These are phyloP conservation scores for Crepidotus sp. DNA, from an alignment of 1,284 basidiomycete species.

Conservation along the genomic window DNA sequence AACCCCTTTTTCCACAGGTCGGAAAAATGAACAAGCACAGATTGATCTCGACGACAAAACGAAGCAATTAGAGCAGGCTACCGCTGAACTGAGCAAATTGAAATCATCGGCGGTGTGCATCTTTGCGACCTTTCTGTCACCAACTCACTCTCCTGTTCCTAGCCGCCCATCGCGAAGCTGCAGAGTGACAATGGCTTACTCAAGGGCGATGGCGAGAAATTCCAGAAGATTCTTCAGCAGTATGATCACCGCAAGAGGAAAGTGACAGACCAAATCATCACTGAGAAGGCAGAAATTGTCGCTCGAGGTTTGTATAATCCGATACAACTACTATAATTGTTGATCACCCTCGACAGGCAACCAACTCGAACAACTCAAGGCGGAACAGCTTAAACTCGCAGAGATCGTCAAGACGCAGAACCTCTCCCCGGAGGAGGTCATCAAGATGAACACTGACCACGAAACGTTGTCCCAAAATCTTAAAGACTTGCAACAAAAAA, in stretches of 20 bases:
- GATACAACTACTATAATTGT: background rate
- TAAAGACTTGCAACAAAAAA: slow-evolving; percentile 68
- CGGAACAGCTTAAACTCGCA: slow-evolving; percentile 53
- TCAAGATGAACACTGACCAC: slow-evolving; percentile 79
- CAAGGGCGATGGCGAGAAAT: slow-evolving; percentile 58
- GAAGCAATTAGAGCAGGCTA: slow-evolving; percentile 35
- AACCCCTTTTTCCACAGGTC: slow-evolving; percentile 35
- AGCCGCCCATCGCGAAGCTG: slow-evolving; percentile 61
- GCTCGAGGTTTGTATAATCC: slow-evolving; percentile 32
- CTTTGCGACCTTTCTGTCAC: slow-evolving; percentile 10
- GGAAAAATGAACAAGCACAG: slow-evolving; percentile 56
- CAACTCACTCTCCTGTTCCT: slow-evolving; percentile 13
- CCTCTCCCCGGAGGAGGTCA: slow-evolving; percentile 76
- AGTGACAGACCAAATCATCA: slow-evolving; percentile 49
- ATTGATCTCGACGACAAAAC: slow-evolving; percentile 51
- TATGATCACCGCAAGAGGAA: slow-evolving; percentile 59
- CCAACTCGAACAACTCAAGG: slow-evolving; percentile 50
- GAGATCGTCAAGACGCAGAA: slow-evolving; percentile 75
- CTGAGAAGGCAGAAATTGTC: slow-evolving; percentile 54
- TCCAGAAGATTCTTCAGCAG: slow-evolving; percentile 55
- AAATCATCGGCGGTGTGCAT: slow-evolving; percentile 45
- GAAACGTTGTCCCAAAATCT: slow-evolving; percentile 62
- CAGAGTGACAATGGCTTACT: slow-evolving; percentile 49
- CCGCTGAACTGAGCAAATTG: slow-evolving; percentile 49
- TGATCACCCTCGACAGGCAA: slow-evolving; percentile 31